phyloP scores from a whole-genome alignment of 2,329 filamentous ascomycete species.

The Aspergillus tanneri region DNA sequence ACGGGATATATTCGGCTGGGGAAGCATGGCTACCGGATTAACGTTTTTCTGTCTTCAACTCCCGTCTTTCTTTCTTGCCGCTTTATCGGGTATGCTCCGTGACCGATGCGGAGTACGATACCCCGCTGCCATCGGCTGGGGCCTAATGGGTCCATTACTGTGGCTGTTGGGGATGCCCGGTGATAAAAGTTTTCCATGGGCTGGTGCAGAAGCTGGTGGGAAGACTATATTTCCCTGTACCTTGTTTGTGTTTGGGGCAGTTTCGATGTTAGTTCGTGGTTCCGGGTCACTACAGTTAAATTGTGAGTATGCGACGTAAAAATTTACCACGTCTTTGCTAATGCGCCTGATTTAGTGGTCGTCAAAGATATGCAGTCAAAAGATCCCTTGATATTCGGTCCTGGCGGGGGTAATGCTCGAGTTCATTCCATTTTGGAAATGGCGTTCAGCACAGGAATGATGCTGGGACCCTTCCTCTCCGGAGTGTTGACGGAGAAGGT shows the following conservation, averaged over 20 bases:
- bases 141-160: slow-evolving; percentile 18
- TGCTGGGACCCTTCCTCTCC: slow-evolving; percentile 24
- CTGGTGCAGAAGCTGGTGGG: slow-evolving; percentile 17
- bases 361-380: slow-evolving; percentile 19
- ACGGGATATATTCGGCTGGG: slow-evolving; percentile 54
- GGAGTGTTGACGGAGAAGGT: slow-evolving; percentile 20
- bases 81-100: slow-evolving; percentile 54
- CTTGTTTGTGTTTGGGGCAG: slow-evolving; percentile 20
- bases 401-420: slow-evolving; percentile 26
- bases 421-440: slow-evolving; percentile 24
- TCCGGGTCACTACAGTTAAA: slow-evolving; percentile 28
- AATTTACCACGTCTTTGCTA: not conserved
- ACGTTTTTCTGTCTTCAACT: slow-evolving; percentile 59
- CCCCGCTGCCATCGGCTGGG: slow-evolving; percentile 24
- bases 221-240: slow-evolving; percentile 22
- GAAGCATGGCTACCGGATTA: slow-evolving; percentile 55
- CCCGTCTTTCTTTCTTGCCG: slow-evolving; percentile 57
- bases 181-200: slow-evolving; percentile 26
- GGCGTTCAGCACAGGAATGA: slow-evolving; percentile 23
- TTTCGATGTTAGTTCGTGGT: slow-evolving; percentile 24
- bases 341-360: slow-evolving; percentile 14
- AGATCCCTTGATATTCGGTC: slow-evolving; percentile 26
- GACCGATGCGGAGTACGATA: slow-evolving; percentile 23
- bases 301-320: slow-evolving; percentile 18
- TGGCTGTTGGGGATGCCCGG: slow-evolving; percentile 28